A percentile compares a stretch with the other conserved stretches of the same genome.
Conservation (phyloP, 2,329 filamentous ascomycete genomes). For the Aspergillus sojae region DNA sequence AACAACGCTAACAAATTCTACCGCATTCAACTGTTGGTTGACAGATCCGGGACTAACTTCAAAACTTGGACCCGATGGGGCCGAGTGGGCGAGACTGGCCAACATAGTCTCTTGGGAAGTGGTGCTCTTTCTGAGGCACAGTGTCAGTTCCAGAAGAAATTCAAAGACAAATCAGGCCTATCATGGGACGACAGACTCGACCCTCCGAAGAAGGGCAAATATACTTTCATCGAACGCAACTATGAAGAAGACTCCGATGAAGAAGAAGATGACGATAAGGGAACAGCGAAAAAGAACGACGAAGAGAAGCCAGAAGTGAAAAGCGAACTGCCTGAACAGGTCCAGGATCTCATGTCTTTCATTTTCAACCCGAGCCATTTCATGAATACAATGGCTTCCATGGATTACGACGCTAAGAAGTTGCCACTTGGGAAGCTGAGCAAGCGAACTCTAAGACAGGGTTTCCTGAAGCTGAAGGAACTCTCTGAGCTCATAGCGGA, state of each 20-base stretch:
- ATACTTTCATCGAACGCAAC: constrained; percentile 77
- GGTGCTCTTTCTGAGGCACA: constrained; percentile 45
- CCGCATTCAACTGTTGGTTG: constrained; percentile 64
- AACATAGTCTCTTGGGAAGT: constrained; percentile 45
- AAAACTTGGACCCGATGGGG: constrained; percentile 79
- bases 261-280: constrained; percentile 38
- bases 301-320: constrained; percentile 46
- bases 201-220: constrained; percentile 60
- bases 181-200: constrained; percentile 52
- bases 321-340: constrained; percentile 60
- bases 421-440: constrained; percentile 82
- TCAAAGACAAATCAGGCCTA: constrained; percentile 59
- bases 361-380: constrained; percentile 83
- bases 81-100: constrained; percentile 64
- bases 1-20: constrained; percentile 86
- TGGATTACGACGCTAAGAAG: constrained; percentile 61
- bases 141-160: constrained; percentile 56
- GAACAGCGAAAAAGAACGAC: constrained; percentile 33
- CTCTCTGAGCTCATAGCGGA: constrained; percentile 68
- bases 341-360: constrained; percentile 73
- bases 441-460: constrained; percentile 72
- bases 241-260: constrained; percentile 69
- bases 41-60: constrained; percentile 40
- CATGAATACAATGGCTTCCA: constrained; percentile 52
- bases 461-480: constrained; percentile 77